Evolutionary conservation across 805 yeast genomes (phyloP).

Genomic region (Saturnispora ahearnii): DNA sequence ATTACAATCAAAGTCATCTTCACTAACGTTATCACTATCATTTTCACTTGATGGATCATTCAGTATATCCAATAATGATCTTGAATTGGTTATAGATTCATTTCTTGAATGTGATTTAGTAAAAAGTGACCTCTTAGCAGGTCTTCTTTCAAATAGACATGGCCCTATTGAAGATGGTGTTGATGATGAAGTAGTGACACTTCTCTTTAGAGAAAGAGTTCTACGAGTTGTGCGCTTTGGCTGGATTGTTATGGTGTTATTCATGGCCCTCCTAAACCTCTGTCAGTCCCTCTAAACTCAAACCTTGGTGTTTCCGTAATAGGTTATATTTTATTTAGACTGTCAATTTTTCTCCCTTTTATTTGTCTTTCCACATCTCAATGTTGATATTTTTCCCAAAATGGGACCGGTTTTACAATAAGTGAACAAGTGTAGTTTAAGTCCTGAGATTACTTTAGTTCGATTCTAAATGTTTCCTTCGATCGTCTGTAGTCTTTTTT

Average conservation of each 20-base stretch:
- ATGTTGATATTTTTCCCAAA: not conserved
- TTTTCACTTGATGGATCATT: not conserved
- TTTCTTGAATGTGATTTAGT: not conserved
- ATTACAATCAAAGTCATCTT: not conserved
- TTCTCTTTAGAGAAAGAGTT: conserved; percentile 1
- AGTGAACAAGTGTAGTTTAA: no score
- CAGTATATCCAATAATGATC: not conserved
- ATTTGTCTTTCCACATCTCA: not conserved
- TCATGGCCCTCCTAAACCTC: not conserved
- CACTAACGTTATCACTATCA: not conserved
- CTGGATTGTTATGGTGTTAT: conserved; percentile 4
- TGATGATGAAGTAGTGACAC: not conserved
- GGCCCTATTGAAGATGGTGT: not conserved
- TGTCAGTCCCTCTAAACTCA: not conserved
- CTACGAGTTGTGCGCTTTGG: conserved; percentile 4
- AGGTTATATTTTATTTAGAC: not conserved
- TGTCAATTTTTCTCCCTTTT: not conserved
- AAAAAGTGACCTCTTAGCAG: not conserved
- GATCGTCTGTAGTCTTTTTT: no score
- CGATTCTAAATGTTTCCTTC: no score
- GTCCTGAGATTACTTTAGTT: no score
- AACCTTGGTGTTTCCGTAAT: not conserved
- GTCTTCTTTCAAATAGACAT: not conserved
- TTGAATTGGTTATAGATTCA: not conserved
- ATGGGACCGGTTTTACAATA: not conserved